Evolutionary conservation across 495 filamentous ascomycete genomes (phyloP).

Genomic region (Sporormia fimetaria): DNA sequence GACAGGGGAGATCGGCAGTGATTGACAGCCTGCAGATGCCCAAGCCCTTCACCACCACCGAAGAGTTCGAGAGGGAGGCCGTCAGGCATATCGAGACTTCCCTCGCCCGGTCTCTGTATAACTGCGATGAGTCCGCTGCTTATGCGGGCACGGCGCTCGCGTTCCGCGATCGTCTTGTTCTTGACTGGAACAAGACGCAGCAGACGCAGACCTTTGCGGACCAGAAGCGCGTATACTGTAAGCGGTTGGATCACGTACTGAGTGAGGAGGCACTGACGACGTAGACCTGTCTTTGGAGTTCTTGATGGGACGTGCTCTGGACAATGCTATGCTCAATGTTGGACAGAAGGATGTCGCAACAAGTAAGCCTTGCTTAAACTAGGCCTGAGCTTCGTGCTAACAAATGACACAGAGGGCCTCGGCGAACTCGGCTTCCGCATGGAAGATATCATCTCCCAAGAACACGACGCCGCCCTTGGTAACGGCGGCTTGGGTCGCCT

Average conservation of each 20-base stretch:
- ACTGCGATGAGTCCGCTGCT: conserved; percentile 90
- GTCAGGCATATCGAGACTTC: conserved; percentile 95
- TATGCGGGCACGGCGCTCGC: conserved; percentile 86
- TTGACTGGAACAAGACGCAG: conserved; percentile 96
- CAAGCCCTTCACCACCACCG: conserved; percentile 60
- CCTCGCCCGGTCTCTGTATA: conserved; percentile 89
- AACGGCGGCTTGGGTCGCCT: conserved; percentile 93
- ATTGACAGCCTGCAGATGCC: conserved; percentile 39
- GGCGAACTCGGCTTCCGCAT: conserved; percentile 86
- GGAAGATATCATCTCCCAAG: conserved; percentile 88
- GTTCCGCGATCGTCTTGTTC: conserved; percentile 82
- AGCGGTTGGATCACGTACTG: conserved; percentile 6
- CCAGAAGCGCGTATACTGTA: conserved; percentile 86
- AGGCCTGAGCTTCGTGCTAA: not conserved
- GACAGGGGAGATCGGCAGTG: not conserved
- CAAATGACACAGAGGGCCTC: conserved; percentile 52
- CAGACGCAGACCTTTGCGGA: conserved; percentile 86
- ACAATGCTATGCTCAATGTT: conserved; percentile 97
- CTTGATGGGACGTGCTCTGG: conserved; percentile 87
- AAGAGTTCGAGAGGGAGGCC: conserved; percentile 66
- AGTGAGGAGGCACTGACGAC: conserved; percentile 1
- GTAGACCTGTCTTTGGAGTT: conserved; percentile 86
- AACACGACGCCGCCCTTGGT: conserved; percentile 91
- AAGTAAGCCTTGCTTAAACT: conserved; percentile 37
- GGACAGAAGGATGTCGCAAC: conserved; percentile 75